Percentiles rank a stretch among this genome's conserved stretches.
These are phyloP conservation scores for Candida anutae DNA, from an alignment of 1,139 yeast species.

Conservation along the genomic window DNA sequence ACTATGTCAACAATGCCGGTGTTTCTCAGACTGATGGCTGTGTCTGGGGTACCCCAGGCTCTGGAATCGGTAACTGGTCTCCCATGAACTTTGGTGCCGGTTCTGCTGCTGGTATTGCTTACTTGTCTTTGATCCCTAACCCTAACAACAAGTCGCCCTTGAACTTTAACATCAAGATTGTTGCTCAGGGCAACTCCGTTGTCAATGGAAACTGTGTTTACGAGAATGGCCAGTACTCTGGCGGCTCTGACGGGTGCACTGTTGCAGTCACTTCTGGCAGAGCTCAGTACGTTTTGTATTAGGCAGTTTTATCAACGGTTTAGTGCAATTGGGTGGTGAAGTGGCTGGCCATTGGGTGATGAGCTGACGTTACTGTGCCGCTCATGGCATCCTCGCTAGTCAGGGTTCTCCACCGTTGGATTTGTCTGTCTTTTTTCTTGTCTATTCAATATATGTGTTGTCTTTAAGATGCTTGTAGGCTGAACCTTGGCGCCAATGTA, in stretches of 20 bases:
- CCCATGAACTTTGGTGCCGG: slow-evolving; percentile 96
- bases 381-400: too few relatives aligned
- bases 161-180: slow-evolving; percentile 83
- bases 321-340: too few relatives aligned
- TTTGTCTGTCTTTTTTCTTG: too few relatives aligned
- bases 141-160: slow-evolving; percentile 77
- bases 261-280: slow-evolving; percentile 78
- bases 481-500: too few relatives aligned
- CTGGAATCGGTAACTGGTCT: slow-evolving; percentile 93
- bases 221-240: slow-evolving; percentile 69
- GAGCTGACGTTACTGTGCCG: too few relatives aligned
- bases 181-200: slow-evolving; percentile 46
- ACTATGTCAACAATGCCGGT: slow-evolving; percentile 96
- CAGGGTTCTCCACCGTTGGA: too few relatives aligned
- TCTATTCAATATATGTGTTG: too few relatives aligned
- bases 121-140: slow-evolving; percentile 89
- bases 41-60: slow-evolving; percentile 77
- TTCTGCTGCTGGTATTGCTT: slow-evolving; percentile 65
- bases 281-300: slow-evolving; percentile 65
- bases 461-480: too few relatives aligned
- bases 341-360: not conserved
- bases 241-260: slow-evolving; percentile 79
- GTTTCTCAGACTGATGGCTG: slow-evolving; percentile 84
- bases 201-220: slow-evolving; percentile 76
- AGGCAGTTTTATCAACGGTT: too few relatives aligned